Evolutionary conservation across 768 basidiomycete species (phyloP), one percentile per base, ranked within the genome.

Genomic region (Termitomyces eurrhizus): DNA sequence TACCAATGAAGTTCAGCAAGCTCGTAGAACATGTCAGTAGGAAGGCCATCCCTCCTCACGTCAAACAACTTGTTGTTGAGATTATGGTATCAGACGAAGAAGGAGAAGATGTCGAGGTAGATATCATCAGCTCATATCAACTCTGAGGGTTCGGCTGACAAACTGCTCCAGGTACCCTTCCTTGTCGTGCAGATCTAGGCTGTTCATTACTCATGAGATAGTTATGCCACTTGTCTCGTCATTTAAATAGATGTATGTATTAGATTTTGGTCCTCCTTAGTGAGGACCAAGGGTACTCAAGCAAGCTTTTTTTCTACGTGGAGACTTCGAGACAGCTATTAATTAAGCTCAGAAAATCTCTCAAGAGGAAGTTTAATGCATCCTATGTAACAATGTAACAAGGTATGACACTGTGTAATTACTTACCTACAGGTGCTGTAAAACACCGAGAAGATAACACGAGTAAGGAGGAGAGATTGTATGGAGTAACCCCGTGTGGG

Each of bases 11-110:
- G 68, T 93, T 99, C 77, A 92, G 87, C 72, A 86, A 88, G 62
- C 80, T 99, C 33, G 95, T 96, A 11, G 96, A 98, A 73, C 82
- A 83, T 57, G 94, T 99, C 59, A 94, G 91, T 79, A 98, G 93
- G 85, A 98, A 95, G 76, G 86, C 93, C 7, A 83, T 98, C 61
- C 88, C 88, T 13, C 84, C 90, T 9, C 88, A 94, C 69, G 82
- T 83, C 60, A 94, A 87, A 69, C 88, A 93, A 67, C 80, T 98
- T 42, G 80, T 96, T 48, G 92, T 95, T 14, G 97, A 98, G 75
- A 86, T 98, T 52, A 96, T 98, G 93, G 90, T 90, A 29, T 86
- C 84, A 59, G 95, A 98, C 68, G 93, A 93, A 69, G 84, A 92
- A 13, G 93, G 85, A 55, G 96, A 98, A 73, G 96, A 98, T 69